phyloP scores from a whole-genome alignment of 2,329 filamentous ascomycete species.

The Cladosporium velox region DNA sequence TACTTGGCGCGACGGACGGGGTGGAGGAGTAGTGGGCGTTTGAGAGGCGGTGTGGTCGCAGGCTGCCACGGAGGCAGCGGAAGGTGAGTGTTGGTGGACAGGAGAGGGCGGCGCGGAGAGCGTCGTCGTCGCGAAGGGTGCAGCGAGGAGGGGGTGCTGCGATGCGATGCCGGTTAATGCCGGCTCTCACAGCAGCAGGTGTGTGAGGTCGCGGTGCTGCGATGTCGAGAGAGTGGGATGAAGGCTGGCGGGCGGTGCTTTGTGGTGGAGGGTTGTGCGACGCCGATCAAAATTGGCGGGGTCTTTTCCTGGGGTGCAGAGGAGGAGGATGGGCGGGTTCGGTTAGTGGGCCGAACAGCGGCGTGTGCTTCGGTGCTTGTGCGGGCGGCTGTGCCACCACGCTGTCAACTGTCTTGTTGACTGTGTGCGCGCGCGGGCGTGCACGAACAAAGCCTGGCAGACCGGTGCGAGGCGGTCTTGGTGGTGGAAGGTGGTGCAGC shows the following conservation, averaged over 20 bases:
- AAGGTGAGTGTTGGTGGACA: background rate
- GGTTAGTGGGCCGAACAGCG: conserved; percentile 2
- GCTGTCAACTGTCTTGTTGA: conserved; percentile 20
- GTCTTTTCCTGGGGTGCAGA: conserved; percentile 13
- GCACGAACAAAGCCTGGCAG: conserved; percentile 16
- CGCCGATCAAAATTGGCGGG: conserved; percentile 19
- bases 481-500: background rate
- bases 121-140: background rate
- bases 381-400: conserved; percentile 13
- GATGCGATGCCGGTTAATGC: background rate
- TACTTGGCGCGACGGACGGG: conserved; percentile 7
- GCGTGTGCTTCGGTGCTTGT: conserved; percentile 5
- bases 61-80: conserved; percentile 4
- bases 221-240: background rate
- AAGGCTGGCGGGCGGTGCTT: conserved; percentile 4
- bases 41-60: conserved; percentile 16
- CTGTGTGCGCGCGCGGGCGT: background rate
- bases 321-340: conserved; percentile 3
- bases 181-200: conserved; percentile 14
- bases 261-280: conserved; percentile 21
- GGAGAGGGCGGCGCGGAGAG: conserved; percentile 1
- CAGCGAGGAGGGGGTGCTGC: background rate
- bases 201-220: conserved; percentile 1
- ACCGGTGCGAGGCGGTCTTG: background rate
- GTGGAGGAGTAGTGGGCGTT: conserved; percentile 1